Evolutionary conservation across 2,329 filamentous ascomycete genomes (phyloP), one percentile per base, ranked within the genome.

Genomic region (Stachybotrys echinatus): DNA sequence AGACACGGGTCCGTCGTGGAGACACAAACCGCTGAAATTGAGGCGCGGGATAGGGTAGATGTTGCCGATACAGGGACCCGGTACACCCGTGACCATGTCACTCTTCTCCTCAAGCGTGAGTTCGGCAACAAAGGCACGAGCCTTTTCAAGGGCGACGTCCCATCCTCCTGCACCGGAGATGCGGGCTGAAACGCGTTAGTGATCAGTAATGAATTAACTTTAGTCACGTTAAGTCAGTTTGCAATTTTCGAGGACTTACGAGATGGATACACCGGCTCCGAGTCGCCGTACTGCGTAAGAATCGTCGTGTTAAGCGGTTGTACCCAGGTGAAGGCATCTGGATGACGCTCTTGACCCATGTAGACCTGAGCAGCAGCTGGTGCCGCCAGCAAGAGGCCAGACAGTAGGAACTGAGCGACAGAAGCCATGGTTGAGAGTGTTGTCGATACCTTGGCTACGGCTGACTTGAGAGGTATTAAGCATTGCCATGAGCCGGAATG

Each of bases 21-120:
- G 50, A 42, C 52, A 54, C 12, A 52, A 42, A 6, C 50, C 54
- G 4, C 27, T 49, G 20, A 52, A 54, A 20, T 51, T 50, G 14
- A 55, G 47, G 1, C 54, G 48, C 3, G 43, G 46, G 20, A 55
- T 52, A 22, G 53, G 53, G 5, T 48, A 45, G 40, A 55, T 51
- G 43, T 55, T 55, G 21, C 50, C 50, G 12, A 47, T 22, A 18
- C 58, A 60, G 8, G 58, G 55, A 17, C 58, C 58, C 12, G 57
- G 51, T 37, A 55, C 47, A 2, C 60, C 60, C n/a, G 59, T 61
- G 31, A 57, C 56, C 50, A 58, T 54, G 19, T 50, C 38, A 10
- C 50, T 48, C 43, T 58, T 58, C 40, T 58, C 56, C 34, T 55
- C 53, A 1, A 54, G 23, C 6, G 55, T 58, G 17, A 58, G 23